Evolutionary conservation across 176 grass and related monocot species (phyloP), one percentile per base, ranked within the genome.

Genomic region (Rhipidocladum racemiflorum): DNA sequence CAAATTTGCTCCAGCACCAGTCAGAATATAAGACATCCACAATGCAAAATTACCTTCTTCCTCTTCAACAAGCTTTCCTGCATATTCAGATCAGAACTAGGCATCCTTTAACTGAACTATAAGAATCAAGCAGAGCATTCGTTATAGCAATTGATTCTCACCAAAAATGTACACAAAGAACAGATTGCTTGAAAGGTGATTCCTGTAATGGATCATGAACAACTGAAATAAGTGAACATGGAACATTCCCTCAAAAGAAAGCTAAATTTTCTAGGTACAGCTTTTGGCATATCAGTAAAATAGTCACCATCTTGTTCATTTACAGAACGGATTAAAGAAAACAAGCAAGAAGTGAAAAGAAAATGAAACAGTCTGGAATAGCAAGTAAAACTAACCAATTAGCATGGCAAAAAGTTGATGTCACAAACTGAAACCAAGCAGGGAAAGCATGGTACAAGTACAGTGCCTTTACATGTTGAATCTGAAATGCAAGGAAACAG

Each of bases 91-190:
- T 84, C 43, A 77, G 72, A 70, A 69, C 5, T 59, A 70, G 35
- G 35, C 15, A 29, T 88, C 77, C 39, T 57, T 85, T 66, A 74
- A 81, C 36, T 20, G 27, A 77, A 81, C 49, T 57, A 73, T 73
- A 79, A 84, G 43, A 51, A 82, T 68, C 62, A 83, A 65, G 20
- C 42, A 70, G 25, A 17, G 11, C 18, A 89, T 83, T 89, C 42
- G 14, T 67, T 53, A 79, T 56, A 82, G 71, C 18, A 92, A 90
- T 68, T 51, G 87, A 72, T 18, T 85, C 95, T 94, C 87, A 99
- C 96, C 96, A 91, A 99, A 99, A 65, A 99, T 99, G 77, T 99
- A 99, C 45, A 99, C 85, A 86, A 99, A 99, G 85, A 99, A 99
- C 48, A 99, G 80, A 83, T 99, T 99, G 86, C 92, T 99, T 63